Evolutionary conservation across 75 land plant genomes (phyloP).

Genomic region (Pseudotsuga menziesii): DNA sequence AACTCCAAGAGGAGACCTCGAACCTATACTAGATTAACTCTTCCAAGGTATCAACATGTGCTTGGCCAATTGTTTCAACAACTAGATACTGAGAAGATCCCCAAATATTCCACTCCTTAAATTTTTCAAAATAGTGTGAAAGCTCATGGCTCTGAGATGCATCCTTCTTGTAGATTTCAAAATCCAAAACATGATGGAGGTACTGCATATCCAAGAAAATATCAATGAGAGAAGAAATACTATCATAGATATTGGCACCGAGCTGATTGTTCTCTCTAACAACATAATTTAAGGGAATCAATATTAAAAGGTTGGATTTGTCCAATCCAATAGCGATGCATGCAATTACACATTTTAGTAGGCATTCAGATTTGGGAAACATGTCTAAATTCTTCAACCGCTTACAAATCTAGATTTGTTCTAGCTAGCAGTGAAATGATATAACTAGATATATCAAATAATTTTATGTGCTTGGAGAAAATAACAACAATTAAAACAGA

Average conservation of each 20-base stretch:
- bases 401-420: too few species aligned
- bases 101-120: background rate
- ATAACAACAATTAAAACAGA: too few species aligned
- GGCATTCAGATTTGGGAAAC: conserved; percentile 23
- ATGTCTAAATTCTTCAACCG: conserved; percentile 16
- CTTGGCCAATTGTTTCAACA: background rate
- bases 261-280: conserved; percentile 32
- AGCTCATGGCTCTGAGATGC: too few species aligned
- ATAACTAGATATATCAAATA: too few species aligned
- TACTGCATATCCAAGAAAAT: too few species aligned
- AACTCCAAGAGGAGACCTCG: too few species aligned
- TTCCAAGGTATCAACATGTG: background rate
- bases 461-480: too few species aligned
- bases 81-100: background rate
- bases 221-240: too few species aligned
- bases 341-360: conserved; percentile 40
- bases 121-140: too few species aligned
- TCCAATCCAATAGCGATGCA: conserved; percentile 37
- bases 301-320: conserved; percentile 7
- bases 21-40: background rate
- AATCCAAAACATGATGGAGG: too few species aligned
- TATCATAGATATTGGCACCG: conserved; percentile 7
- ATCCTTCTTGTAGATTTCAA: too few species aligned
- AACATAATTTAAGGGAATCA: conserved; percentile 18
- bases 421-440: too few species aligned